phyloP scores from a whole-genome alignment of 2,329 filamentous ascomycete genomes.

The Ramularia endophylla region DNA sequence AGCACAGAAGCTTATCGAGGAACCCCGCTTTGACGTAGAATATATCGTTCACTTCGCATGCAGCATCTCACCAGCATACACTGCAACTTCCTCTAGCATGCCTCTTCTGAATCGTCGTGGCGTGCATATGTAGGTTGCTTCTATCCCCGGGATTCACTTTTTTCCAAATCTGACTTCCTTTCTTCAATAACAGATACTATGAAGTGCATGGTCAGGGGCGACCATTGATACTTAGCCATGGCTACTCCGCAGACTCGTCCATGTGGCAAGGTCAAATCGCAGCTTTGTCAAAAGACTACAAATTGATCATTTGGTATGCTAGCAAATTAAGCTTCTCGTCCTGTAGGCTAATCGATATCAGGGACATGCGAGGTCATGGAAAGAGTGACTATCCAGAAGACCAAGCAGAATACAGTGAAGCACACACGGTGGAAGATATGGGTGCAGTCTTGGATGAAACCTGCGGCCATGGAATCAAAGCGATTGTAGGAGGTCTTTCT shows the following conservation, averaged over 20 bases:
- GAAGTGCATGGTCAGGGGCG: slow-evolving; percentile 6
- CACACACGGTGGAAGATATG: slow-evolving; percentile 25
- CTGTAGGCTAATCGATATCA: not conserved
- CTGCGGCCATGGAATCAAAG: slow-evolving; percentile 12
- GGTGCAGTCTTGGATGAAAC: slow-evolving; percentile 20
- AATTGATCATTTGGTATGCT: slow-evolving; percentile 20
- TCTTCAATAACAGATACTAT: no score
- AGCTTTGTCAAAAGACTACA: slow-evolving; percentile 16
- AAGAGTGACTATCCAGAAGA: slow-evolving; percentile 19
- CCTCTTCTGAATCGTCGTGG: no score
- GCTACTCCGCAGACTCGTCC: slow-evolving; percentile 24
- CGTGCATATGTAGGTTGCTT: no score
- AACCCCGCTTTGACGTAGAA: no score
- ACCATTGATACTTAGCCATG: slow-evolving; percentile 23
- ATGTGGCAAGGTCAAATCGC: slow-evolving; percentile 25
- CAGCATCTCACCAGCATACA: no score
- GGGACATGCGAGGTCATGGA: slow-evolving; percentile 26
- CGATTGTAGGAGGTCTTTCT: slow-evolving; percentile 24
- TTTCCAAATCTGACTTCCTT: no score
- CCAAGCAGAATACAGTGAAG: slow-evolving; percentile 20
- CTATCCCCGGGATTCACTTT: no score
- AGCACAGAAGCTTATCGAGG: no score
- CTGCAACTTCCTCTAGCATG: no score
- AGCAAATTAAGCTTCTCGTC: no score
- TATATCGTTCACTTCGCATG: no score